Base-by-base conservation (phyloP, 148 eudicot genomes). In the Rheum nobile region DNA sequence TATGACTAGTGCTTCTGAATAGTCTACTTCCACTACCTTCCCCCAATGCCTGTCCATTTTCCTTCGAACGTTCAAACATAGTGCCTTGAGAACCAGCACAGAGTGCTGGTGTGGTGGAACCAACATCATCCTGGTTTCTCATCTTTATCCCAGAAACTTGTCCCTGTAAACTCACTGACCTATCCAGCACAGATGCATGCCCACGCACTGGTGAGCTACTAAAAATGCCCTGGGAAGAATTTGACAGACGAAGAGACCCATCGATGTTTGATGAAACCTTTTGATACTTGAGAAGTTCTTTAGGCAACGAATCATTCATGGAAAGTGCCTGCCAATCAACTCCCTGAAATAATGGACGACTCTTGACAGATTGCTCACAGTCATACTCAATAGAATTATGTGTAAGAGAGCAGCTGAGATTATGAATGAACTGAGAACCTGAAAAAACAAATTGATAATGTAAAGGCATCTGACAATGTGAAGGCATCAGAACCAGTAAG, bases 401-500 rank as follows among this genome's bases (percentile, higher is more conserved):
- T 12, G 91, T 90, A 39, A 95, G 80, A 19, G 99, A 95, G 80
- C 99, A 95, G 79, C 99, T 95, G 35, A 92, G 96, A 65, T 95
- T 91, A 81, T 91, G 99, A 47, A 84, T 83, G 63, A 88, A 87
- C 77, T 90, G 97, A 50, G 97, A 95, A 74, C 97, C 99, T n/a
- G 97, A 88, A 79, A 91, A 87, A 21, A 16, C 97, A 89, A 83
- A 91, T 85, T 1, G 93, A 91, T 39, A 85, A 75, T 2, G 92
- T 87, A 74, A 88, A 91, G 71, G n/a, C n/a, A n/a, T n/a, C n/a
- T 1, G 93, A 91, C 43, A 84, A 75, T 3, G 92, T 88, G 72
- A 88, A 91, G 71, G 90, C 87, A 85, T 95, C 97, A 74, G 97
- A 95, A 74, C 84, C 88, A 38, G 96, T 84, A 65, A 4, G 21